Evolutionary conservation across 495 filamentous ascomycete species (phyloP).

Genomic region (Penicillium longicatenatum): DNA sequence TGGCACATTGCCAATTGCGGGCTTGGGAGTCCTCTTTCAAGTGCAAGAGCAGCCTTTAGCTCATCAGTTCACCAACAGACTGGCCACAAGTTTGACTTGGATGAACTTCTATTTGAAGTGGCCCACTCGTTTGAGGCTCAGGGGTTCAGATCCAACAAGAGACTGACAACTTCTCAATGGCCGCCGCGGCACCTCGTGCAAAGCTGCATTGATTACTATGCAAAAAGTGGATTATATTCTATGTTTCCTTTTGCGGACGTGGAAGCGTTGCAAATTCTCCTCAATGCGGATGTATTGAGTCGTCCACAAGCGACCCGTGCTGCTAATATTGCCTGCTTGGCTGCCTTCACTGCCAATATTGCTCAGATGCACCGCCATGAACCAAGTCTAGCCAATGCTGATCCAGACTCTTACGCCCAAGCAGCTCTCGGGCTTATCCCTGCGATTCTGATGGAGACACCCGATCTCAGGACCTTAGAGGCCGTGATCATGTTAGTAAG

Average conservation of each 20-base stretch:
- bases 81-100: constrained; percentile 23
- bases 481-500: constrained; percentile 27
- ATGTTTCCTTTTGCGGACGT: constrained; percentile 29
- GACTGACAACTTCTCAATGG: constrained; percentile 17
- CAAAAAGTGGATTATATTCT: constrained; percentile 25
- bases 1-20: constrained; percentile 29
- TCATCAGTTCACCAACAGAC: constrained; percentile 22
- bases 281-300: constrained; percentile 20
- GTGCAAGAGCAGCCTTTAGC: constrained; percentile 20
- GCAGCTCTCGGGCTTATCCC: constrained; percentile 24
- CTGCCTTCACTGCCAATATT: constrained; percentile 32
- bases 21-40: constrained; percentile 20
- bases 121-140: constrained; percentile 14
- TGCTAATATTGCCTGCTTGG: constrained; percentile 24
- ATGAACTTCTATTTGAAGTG: constrained; percentile 22
- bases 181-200: constrained; percentile 22
- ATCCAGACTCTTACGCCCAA: constrained; percentile 30
- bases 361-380: constrained; percentile 28
- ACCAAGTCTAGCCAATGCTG: constrained; percentile 18
- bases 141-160: constrained; percentile 4
- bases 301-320: constrained; percentile 13
- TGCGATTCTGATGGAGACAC: constrained; percentile 23
- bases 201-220: constrained; percentile 24
- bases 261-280: constrained; percentile 15
- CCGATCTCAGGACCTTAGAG: constrained; percentile 27